These are phyloP conservation scores for Quercus tomentella DNA, from an alignment of 331 rosid species.

Conservation along the genomic window DNA sequence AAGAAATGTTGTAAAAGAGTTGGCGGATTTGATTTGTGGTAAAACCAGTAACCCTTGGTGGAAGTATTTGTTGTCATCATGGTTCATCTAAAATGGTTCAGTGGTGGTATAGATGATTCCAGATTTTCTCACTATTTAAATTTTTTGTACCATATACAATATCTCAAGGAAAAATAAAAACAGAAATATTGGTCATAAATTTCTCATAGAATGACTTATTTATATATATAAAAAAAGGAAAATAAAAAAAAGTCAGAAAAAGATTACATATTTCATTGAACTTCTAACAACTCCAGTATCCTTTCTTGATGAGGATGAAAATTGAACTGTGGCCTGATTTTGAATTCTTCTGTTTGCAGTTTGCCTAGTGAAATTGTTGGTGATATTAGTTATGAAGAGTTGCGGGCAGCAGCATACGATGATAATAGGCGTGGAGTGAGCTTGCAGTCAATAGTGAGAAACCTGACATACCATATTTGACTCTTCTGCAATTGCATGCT, in stretches of 20 bases:
- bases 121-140: background rate
- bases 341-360: slow-evolving; percentile 36
- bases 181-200: background rate
- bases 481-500: background rate
- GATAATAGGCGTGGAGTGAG: slow-evolving; percentile 69
- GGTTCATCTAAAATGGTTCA: background rate
- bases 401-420: slow-evolving; percentile 80
- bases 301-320: slow-evolving; percentile 9
- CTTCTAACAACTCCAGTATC: background rate
- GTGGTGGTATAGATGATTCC: background rate
- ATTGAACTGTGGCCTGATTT: background rate
- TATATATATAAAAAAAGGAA: background rate
- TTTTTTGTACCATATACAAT: background rate
- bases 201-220: background rate
- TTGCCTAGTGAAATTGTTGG: slow-evolving; percentile 81
- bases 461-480: background rate
- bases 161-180: background rate
- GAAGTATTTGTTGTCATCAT: background rate
- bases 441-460: slow-evolving; percentile 74
- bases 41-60: background rate
- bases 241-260: no score
- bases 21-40: background rate
- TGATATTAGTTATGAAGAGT: slow-evolving; percentile 86
- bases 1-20: background rate
- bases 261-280: background rate